phyloP scores from a whole-genome alignment of 371 early-diverging fungal species.

The Funneliformis caledonium region DNA sequence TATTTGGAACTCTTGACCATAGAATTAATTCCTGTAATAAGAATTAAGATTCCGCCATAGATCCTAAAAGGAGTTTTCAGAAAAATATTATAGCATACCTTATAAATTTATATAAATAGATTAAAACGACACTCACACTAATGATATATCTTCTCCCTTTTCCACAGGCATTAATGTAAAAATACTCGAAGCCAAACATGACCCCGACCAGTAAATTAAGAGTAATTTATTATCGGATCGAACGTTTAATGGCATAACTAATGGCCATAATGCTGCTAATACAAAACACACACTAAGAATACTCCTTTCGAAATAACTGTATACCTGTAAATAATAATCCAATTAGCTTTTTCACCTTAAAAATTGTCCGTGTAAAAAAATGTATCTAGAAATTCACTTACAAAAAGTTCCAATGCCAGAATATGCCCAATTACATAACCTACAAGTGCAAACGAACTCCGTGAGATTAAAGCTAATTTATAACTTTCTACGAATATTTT shows the following conservation, averaged over 20 bases:
- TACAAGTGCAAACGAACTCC: slow-evolving; percentile 28
- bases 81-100: slow-evolving; percentile 3
- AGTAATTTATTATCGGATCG: slow-evolving; percentile 52
- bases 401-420: slow-evolving; percentile 70
- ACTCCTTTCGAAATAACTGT: slow-evolving; percentile 76
- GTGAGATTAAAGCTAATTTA: slow-evolving; percentile 41
- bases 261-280: slow-evolving; percentile 65
- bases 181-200: slow-evolving; percentile 73
- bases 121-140: slow-evolving; percentile 64
- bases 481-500: slow-evolving; percentile 47
- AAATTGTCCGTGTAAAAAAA: too few species aligned
- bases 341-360: too few species aligned
- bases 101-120: neutral
- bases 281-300: slow-evolving; percentile 61
- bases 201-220: slow-evolving; percentile 63
- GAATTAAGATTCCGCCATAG: slow-evolving; percentile 43
- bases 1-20: neutral
- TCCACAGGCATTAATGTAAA: slow-evolving; percentile 91
- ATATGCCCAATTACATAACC: slow-evolving; percentile 52
- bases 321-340: slow-evolving; percentile 55
- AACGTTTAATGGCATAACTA: slow-evolving; percentile 58
- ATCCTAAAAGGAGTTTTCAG: slow-evolving; percentile 35
- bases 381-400: slow-evolving; percentile 46
- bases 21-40: slow-evolving; percentile 19
- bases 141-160: slow-evolving; percentile 70